Percentiles rank a stretch among this genome's conserved stretches.
These are phyloP conservation scores for Mastigamoeba balamuthi DNA, from an alignment of 78 protist genomes.

Conservation along the genomic window DNA sequence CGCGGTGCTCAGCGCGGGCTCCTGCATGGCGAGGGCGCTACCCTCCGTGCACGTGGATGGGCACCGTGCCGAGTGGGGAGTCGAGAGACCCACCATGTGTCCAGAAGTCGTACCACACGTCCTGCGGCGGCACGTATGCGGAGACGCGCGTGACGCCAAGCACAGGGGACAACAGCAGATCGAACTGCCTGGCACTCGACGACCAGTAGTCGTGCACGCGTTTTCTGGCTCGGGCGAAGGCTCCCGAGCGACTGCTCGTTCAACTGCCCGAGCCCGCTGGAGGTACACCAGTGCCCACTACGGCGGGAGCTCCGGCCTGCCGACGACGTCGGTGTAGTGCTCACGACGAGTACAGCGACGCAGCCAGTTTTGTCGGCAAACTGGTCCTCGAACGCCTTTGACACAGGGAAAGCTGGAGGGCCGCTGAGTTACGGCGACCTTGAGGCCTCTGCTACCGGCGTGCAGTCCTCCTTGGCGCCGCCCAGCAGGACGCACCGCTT, in stretches of 20 bases:
- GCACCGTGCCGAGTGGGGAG: not conserved
- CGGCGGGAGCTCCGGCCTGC: slow-evolving; percentile 28
- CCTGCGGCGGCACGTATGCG: not conserved
- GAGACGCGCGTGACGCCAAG: not conserved
- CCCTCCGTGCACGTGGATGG: not conserved
- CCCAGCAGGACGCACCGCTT: no score
- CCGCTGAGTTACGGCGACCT: no score
- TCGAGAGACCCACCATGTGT: not conserved
- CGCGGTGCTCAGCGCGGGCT: not conserved
- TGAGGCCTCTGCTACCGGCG: no score
- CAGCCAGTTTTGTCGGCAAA: not conserved
- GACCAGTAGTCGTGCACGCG: not conserved
- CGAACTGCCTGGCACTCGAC: not conserved
- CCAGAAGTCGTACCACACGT: not conserved
- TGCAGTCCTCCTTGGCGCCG: no score
- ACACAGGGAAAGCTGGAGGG: no score
- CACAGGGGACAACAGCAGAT: slow-evolving; percentile 9
- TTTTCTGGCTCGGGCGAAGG: not conserved
- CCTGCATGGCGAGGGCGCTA: not conserved
- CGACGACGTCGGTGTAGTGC: slow-evolving; percentile 15
- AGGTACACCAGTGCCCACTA: slow-evolving; percentile 31
- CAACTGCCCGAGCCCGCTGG: slow-evolving; percentile 30
- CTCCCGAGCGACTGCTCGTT: not conserved
- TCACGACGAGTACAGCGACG: not conserved
- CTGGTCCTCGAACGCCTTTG: slow-evolving; percentile 1